A percentile compares a stretch with the other conserved stretches of the same genome.
Conservation (phyloP, 108 stramenopile species). For the Skeletonema costatum region DNA sequence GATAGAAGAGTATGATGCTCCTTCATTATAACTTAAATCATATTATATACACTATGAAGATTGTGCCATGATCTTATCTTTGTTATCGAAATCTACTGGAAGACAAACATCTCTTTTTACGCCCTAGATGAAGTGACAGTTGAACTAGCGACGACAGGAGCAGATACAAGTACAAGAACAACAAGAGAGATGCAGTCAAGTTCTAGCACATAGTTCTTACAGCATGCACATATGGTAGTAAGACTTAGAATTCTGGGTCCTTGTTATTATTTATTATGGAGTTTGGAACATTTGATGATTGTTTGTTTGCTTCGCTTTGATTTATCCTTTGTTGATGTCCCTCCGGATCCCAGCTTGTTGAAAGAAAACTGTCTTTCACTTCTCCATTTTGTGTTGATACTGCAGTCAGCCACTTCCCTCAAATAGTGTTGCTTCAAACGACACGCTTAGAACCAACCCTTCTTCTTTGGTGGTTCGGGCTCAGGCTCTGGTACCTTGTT, state of each 20-base stretch:
- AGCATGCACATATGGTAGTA: no score
- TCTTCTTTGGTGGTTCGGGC: conserved; percentile 77
- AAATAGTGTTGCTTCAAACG: background rate
- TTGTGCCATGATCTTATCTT: no score
- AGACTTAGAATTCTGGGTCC: background rate
- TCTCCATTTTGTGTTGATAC: background rate
- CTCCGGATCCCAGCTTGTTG: background rate
- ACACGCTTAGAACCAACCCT: conserved; percentile 55
- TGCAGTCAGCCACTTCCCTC: background rate
- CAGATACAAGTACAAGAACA: no score
- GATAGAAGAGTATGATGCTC: background rate
- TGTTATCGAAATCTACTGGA: no score
- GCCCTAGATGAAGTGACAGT: no score
- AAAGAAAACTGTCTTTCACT: background rate
- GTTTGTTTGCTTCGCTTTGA: background rate
- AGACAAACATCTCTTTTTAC: no score
- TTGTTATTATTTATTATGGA: background rate
- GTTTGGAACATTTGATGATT: background rate
- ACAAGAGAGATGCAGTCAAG: no score
- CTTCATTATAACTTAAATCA: conserved; percentile 2
- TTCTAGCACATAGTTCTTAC: no score
- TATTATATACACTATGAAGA: background rate
- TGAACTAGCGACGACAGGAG: no score
- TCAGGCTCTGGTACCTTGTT: conserved; percentile 46
- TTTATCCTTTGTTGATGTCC: background rate